Evolutionary conservation across 306 rosid genomes (phyloP), one percentile per base, ranked within the genome.

Genomic region (Pyrus betulifolia): DNA sequence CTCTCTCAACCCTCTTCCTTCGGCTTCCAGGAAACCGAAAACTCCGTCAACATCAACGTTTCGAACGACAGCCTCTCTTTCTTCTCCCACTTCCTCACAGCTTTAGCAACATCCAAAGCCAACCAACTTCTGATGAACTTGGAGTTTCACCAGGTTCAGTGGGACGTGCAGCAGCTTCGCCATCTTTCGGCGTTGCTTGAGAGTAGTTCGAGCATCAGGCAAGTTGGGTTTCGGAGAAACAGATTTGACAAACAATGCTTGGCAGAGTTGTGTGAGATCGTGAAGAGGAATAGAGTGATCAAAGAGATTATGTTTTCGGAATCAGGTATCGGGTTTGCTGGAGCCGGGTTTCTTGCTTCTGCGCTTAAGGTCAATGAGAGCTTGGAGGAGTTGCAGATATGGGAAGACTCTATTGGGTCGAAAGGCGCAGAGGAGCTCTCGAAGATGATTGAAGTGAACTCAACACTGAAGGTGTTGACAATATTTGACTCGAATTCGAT

Each of bases 381-480:
- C 40, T 82, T 96, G 76, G 99, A 91, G 78, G 97, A 92, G 84
- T 67, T 96, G 11, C 97, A 92, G 77, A 88, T 96, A 76, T 92
- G 98, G 99, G 99, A 92, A 74, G 98, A 96, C 74, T 92, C 97
- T 11, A 89, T 92, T 42, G 98, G 93, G n/a, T 92, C 96, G n/a
- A 89, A 80, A 78, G 99, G 99, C 12, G 88, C 92, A 60, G 98
- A 96, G 75, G 93, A 92, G 72, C 90, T 96, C 59, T 92, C 98
- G 9, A 91, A 91, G 87, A 95, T 92, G 97, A 93, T 91, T 76
- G 99, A 96, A 82, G 98, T 81, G 30, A 96, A 92, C 81, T 84
- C 98, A 64, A 88, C 88, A 67, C 84, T 89, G 23, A 92, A 87
- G 74, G 51, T 96, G 79, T 71, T 91, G 78, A 90, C 96, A 42